Evolutionary conservation across 2,329 filamentous ascomycete species (phyloP).

Genomic region (Lecanicillium sp.): DNA sequence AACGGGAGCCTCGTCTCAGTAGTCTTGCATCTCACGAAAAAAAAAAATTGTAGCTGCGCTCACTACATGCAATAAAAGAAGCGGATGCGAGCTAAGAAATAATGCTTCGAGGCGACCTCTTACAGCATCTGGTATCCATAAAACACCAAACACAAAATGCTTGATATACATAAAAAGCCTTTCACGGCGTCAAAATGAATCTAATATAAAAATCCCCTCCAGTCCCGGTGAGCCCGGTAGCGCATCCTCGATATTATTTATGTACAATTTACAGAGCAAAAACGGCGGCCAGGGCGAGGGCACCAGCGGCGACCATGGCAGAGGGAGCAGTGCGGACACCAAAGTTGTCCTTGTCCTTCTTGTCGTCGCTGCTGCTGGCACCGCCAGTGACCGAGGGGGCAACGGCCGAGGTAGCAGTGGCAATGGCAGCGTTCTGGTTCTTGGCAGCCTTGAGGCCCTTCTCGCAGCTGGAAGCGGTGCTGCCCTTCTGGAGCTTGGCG

Average conservation of each 20-base stretch:
- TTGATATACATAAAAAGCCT: slow-evolving; percentile 14
- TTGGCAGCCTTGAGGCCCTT: slow-evolving; percentile 57
- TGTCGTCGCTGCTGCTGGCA: slow-evolving; percentile 14
- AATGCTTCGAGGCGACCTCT: slow-evolving; percentile 12
- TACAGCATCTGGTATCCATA: slow-evolving; percentile 10
- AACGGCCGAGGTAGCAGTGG: slow-evolving; percentile 38
- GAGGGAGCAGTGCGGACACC: slow-evolving; percentile 30
- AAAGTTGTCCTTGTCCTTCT: slow-evolving; percentile 29
- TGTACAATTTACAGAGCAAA: slow-evolving; percentile 40
- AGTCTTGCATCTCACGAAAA: too few relatives aligned
- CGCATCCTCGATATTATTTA: not conserved
- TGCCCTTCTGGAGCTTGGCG: slow-evolving; percentile 48
- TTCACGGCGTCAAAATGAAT: slow-evolving; percentile 11
- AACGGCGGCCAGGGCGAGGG: slow-evolving; percentile 39
- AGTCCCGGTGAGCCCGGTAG: not conserved
- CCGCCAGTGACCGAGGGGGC: slow-evolving; percentile 24
- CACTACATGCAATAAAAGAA: not conserved
- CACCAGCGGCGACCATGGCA: slow-evolving; percentile 43
- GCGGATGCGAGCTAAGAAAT: slow-evolving; percentile 5
- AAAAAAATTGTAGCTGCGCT: too few relatives aligned
- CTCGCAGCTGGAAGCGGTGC: slow-evolving; percentile 48
- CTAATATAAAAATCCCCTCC: slow-evolving; percentile 1
- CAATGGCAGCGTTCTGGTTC: slow-evolving; percentile 42
- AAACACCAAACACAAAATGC: slow-evolving; percentile 15
- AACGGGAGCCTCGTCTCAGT: not conserved